These are phyloP conservation scores for Coemansia biformis DNA, from an alignment of 192 early-diverging fungal species.

Conservation along the genomic window DNA sequence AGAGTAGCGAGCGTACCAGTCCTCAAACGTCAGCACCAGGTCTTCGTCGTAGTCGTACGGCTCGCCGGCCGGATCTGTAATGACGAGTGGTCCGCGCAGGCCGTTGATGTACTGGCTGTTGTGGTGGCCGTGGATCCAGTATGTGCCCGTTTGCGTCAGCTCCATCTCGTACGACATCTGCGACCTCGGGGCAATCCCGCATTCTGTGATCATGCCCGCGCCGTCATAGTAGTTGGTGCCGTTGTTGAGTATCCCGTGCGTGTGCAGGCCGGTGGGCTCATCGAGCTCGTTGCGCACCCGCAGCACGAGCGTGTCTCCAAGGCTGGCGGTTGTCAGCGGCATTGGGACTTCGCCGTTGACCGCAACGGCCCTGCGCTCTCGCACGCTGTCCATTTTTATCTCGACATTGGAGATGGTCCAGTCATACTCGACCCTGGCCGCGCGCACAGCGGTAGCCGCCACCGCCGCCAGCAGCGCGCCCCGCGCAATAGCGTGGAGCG, in stretches of 20 bases:
- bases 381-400: slow-evolving; percentile 57
- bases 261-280: slow-evolving; percentile 60
- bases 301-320: slow-evolving; percentile 28
- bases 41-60: slow-evolving; percentile 67
- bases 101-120: slow-evolving; percentile 74
- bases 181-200: slow-evolving; percentile 59
- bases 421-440: slow-evolving; percentile 48
- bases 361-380: slow-evolving; percentile 55
- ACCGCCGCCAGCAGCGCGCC: no score
- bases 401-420: slow-evolving; percentile 59
- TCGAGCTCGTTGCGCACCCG: slow-evolving; percentile 52
- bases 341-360: slow-evolving; percentile 59
- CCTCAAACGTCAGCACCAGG: slow-evolving; percentile 58
- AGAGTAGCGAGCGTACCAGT: slow-evolving; percentile 57
- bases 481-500: no score
- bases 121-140: slow-evolving; percentile 75
- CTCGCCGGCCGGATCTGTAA: slow-evolving; percentile 54
- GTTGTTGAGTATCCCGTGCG: slow-evolving; percentile 74
- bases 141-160: slow-evolving; percentile 69
- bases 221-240: slow-evolving; percentile 68
- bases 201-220: slow-evolving; percentile 62
- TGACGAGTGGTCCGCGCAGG: slow-evolving; percentile 62
- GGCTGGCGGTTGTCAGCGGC: slow-evolving; percentile 18
- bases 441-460: no score
- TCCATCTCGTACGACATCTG: slow-evolving; percentile 63